These are phyloP conservation scores for Aspergillus eucalypticola DNA, from an alignment of 2,329 filamentous ascomycete genomes.

Conservation along the genomic window DNA sequence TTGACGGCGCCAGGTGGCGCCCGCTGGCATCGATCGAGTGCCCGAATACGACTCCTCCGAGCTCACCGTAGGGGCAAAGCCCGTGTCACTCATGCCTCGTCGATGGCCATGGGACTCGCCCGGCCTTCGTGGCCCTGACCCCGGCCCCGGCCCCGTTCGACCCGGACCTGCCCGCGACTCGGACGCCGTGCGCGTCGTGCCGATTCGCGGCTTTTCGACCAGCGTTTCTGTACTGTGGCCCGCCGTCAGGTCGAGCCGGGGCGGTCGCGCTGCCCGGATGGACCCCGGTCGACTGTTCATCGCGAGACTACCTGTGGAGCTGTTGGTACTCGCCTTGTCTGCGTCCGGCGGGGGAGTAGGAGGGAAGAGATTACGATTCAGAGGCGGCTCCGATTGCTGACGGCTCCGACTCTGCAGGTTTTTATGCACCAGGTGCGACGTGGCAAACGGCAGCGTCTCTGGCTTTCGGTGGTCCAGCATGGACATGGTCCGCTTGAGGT, in stretches of 20 bases:
- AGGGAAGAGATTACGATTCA: conserved; percentile 80
- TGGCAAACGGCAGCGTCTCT: conserved; percentile 87
- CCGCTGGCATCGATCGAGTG: conserved; percentile 58
- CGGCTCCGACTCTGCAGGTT: conserved; percentile 72
- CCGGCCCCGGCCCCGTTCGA: conserved; percentile 28
- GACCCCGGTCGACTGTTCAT: conserved; percentile 51
- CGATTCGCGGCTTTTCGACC: conserved; percentile 44
- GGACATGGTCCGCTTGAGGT: conserved; percentile 47
- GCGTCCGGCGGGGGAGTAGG: conserved; percentile 97
- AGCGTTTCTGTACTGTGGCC: neutral
- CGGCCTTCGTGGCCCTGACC: conserved; percentile 29
- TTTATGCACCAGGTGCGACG: conserved; percentile 88
- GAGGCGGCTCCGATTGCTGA: conserved; percentile 82
- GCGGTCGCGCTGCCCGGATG: conserved; percentile 49
- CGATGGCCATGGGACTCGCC: conserved; percentile 30
- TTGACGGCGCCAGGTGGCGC: conserved; percentile 46
- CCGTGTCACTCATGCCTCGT: conserved; percentile 35
- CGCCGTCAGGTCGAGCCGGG: conserved; percentile 44
- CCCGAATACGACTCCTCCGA: conserved; percentile 59
- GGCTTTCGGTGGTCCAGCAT: conserved; percentile 71
- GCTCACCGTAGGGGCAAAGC: conserved; percentile 27
- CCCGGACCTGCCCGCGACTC: conserved; percentile 50
- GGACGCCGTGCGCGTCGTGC: conserved; percentile 53
- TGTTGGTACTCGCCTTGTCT: conserved; percentile 57
- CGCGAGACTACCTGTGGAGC: conserved; percentile 30